Base-by-base conservation (phyloP, 2,329 filamentous ascomycete genomes). In the Coleophoma cylindrospora region DNA sequence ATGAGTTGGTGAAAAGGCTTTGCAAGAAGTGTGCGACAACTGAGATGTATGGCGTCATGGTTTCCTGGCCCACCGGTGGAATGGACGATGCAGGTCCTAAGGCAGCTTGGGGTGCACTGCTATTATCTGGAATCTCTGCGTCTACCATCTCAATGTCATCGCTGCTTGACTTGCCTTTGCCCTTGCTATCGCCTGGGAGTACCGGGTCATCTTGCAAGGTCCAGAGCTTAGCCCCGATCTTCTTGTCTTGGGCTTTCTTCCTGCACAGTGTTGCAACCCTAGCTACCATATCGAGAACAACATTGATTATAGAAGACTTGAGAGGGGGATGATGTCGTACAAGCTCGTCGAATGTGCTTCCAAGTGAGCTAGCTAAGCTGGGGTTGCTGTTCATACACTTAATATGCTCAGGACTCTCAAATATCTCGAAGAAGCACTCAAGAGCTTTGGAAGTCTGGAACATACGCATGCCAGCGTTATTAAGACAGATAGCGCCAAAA, bases 401-500 rank as follows among this genome's bases (percentile, higher is more conserved):
- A 51, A 99, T 83, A 68, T 99, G 95, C 14, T 83, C 79, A 2
- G 91, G 84, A 57, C 90, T 97, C 68, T 96, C 89, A 57, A 99
- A 99, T n/a, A 97, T 90, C 65, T 96, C 89, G 57, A 99, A 87
- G 65, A 91, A 97, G 58, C 83, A 88, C 50, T 91, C 85, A 41
- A 99, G 76, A 2, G 90, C 91, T 51, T 83, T 78, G 0, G 91
- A 96, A 0, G 83, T 80, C 50, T 90, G 84, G 61, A 99, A 95
- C 64, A 96, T 79, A 61, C 87, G 87, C 75, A 96, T 87, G 9
- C 94, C 94, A 27, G 82, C 76, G 54, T 89, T 86, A 60, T 96
- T 96, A 50, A 99, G 72, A 58, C 89, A 99, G 48, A 99, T 95
- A 5, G 94, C 91, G 54, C 92, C 92, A 60, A 99, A 87, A 2